Evolutionary conservation across 2,329 filamentous ascomycete genomes (phyloP), one percentile per base, ranked within the genome.

Genomic region (Neofusicoccum ribis): DNA sequence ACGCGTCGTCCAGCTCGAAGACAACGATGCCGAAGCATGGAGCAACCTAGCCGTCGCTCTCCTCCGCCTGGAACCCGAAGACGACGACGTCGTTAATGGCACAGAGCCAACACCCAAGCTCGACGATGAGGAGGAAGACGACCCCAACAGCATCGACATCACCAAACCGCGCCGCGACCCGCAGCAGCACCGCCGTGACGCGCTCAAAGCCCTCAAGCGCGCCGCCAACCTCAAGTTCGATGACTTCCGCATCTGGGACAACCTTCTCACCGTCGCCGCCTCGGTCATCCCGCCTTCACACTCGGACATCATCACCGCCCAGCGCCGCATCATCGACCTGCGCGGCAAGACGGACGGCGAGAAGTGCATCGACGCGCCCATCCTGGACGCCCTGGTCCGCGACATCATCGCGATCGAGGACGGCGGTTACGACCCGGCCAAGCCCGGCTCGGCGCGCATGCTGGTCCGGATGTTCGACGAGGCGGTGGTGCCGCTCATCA

Each of bases 171-270:
- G 64, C 34, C 51, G 58, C 62, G 85, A 89, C 68, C 86, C 88
- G 0, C 82, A 87, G 41, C 84, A 84, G 54, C 83, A 91, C 62
- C 85, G 93, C 1, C 81, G 85, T 0, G 92, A 96, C 73, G 89
- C 95, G 0, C 85, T 99, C 0, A 83, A 86, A 5, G 94, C 95
- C 0, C 92, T 96, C 77, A 95, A 96, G 74, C 90, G 91, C 68
- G 95, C 93, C 9, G 92, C 93, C 0, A 85, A 86, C 4, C 86
- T 97, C 27, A 92, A 96, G 59, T 86, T 92, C 76, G 89, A 93
- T 71, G 94, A 94, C 79, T 91, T 90, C 85, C 89, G 92, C 70
- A 97, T 99, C 76, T 98, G 94, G 94, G 92, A 96, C 74, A 99
- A 99, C 72, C 90, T 98, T 15, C 86, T 99, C 65, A 95, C 93